Base-by-base conservation (phyloP, 495 filamentous ascomycete species). In the Podospora tetraspora region DNA sequence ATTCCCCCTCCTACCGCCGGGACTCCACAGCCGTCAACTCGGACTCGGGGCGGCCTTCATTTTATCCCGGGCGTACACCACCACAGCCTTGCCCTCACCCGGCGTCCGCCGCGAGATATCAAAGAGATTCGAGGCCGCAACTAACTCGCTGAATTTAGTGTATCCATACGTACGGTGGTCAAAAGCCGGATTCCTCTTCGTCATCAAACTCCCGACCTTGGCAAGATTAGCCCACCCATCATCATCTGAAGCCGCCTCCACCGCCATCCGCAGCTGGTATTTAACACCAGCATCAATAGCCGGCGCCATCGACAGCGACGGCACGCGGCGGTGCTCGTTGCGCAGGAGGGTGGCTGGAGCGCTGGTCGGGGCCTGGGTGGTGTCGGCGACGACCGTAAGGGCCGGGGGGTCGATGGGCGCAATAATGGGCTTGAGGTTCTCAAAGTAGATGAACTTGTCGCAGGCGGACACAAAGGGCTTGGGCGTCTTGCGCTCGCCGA, bases 181-280 rank as follows among this genome's bases (percentile, higher is more conserved):
- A 66, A 70, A 71, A 66, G 61, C 64, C 37, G 29, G 70, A 65
- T 32, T 72, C 68, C 62, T 74, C 70, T 60, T 78, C 75, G 62
- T 77, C 78, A 64, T 80, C 19, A 72, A 29, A 8, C 11, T 4
- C 21, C 58, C 60, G 11, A 72, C 70, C 23, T 62, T 56, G 9
- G 67, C 65, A 22, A 72, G 68, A 8, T 30, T 23, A 4, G 67
- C 67, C 67, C 67, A 66, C 3, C 67, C 67, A 11, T 69, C 70
- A 3, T 72, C 57, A 24, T 67, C 57, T n/a, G 67, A 72, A n/a
- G 59, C 30, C 5, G 60, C 59, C 30, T 66, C 64, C 1, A 69
- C 61, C 9, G 67, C 59, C 52, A 27, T 19, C 21, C 29, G 56
- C 25, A 72, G 57, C 29, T 59, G 63, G 21, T 16, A 52, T 19